Conservation (phyloP, 1,139 yeast genomes). For the Protomyces macrosporus region DNA sequence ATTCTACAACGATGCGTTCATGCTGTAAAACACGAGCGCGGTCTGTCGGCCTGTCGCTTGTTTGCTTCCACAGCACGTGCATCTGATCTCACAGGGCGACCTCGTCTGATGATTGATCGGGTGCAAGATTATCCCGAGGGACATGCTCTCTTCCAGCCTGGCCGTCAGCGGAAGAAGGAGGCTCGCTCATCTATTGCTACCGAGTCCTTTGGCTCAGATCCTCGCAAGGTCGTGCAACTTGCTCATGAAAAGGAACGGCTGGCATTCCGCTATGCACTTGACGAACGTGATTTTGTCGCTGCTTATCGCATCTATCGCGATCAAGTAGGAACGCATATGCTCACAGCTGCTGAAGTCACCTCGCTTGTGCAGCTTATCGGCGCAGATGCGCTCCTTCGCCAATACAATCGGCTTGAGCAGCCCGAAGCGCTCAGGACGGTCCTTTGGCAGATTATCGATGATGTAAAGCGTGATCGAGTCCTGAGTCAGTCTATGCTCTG, state of each 20-base stretch:
- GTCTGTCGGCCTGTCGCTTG: too few relatives aligned
- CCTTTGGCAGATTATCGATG: constrained; percentile 14
- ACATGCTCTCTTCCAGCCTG: too few relatives aligned
- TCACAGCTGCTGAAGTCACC: constrained; percentile 16
- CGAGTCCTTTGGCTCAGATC: background rate
- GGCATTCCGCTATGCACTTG: constrained; percentile 9
- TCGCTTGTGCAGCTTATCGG: constrained; percentile 19
- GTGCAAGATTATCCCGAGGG: too few relatives aligned
- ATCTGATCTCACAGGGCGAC: too few relatives aligned
- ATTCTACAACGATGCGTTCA: too few relatives aligned
- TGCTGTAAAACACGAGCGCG: too few relatives aligned
- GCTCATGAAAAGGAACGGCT: constrained; percentile 20
- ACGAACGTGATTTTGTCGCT: constrained; percentile 2
- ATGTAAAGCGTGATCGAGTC: constrained; percentile 4
- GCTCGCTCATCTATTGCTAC: too few relatives aligned
- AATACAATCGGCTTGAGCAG: constrained; percentile 9
- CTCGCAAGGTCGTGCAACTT: constrained; percentile 3
- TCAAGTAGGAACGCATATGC: constrained; percentile 1
- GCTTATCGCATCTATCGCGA: constrained; percentile 19
- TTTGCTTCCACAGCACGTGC: too few relatives aligned
- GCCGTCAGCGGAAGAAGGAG: too few relatives aligned
- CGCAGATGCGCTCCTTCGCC: constrained; percentile 19
- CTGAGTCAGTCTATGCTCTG: constrained; percentile 15
- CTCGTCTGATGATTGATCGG: too few relatives aligned
- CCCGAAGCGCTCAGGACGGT: constrained; percentile 16